These are phyloP conservation scores for Diospyros lotus DNA, from an alignment of 148 eudicot species.

Conservation along the genomic window DNA sequence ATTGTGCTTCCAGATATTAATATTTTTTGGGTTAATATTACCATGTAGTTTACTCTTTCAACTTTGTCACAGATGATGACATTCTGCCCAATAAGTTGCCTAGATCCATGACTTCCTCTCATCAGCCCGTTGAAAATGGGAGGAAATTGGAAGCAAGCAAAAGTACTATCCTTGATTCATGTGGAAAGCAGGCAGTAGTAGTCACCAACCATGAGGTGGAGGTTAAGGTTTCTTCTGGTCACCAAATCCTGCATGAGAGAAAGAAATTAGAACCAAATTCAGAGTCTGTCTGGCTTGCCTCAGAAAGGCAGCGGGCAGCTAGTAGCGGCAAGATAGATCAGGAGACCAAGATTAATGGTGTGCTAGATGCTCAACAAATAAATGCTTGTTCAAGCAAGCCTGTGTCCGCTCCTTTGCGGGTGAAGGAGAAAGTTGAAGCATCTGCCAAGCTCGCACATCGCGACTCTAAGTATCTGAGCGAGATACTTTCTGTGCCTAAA, in stretches of 20 bases:
- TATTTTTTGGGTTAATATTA: constrained; percentile 3
- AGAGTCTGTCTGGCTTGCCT: background rate
- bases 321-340: constrained; percentile 12
- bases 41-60: background rate
- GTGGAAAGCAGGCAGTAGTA: constrained; percentile 3
- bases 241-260: constrained; percentile 9
- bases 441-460: constrained; percentile 41
- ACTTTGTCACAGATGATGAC: constrained; percentile 32
- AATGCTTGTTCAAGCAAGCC: constrained; percentile 13
- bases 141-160: constrained; percentile 15
- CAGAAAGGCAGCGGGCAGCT: constrained; percentile 11
- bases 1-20: background rate
- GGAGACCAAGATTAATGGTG: constrained; percentile 18
- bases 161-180: constrained; percentile 5
- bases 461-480: constrained; percentile 40
- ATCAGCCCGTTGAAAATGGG: constrained; percentile 26
- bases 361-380: constrained; percentile 11
- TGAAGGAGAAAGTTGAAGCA: constrained; percentile 17
- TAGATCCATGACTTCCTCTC: constrained; percentile 23
- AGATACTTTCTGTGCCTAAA: constrained; percentile 35
- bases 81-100: constrained; percentile 28
- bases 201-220: constrained; percentile 10
- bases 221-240: constrained; percentile 9
- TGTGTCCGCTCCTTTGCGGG: constrained; percentile 12
- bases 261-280: constrained; percentile 9